phyloP scores from a whole-genome alignment of 179 eudicot genomes.

The Drosera spatulata region DNA sequence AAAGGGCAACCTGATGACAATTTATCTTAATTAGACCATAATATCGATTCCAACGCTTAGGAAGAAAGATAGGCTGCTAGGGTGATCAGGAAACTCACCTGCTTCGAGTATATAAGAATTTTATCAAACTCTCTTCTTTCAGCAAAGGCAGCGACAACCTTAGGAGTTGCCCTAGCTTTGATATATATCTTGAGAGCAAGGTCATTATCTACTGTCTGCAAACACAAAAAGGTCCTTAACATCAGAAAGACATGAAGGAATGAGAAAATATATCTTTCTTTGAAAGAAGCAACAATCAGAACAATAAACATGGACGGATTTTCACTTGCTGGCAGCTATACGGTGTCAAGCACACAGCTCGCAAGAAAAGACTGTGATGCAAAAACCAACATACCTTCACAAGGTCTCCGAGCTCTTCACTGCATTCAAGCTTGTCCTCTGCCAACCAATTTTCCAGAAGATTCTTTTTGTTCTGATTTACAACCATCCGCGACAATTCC shows the following conservation, averaged over 20 bases:
- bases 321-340: not conserved
- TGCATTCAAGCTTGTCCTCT: constrained; percentile 96
- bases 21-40: too few relatives aligned
- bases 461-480: constrained; percentile 95
- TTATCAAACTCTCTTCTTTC: constrained; percentile 97
- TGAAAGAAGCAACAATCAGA: constrained; percentile 1
- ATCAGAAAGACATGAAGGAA: not conserved
- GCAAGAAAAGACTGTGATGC: not conserved
- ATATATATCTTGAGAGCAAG: constrained; percentile 60
- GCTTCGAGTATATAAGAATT: constrained; percentile 93
- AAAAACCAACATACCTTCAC: constrained; percentile 56
- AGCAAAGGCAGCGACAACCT: constrained; percentile 98
- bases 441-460: constrained; percentile 98
- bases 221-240: constrained; percentile 3
- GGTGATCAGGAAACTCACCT: constrained; percentile 27
- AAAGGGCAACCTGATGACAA: not conserved
- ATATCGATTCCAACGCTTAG: too few relatives aligned
- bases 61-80: too few relatives aligned
- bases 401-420: constrained; percentile 99
- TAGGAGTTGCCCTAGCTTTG: constrained; percentile 97
- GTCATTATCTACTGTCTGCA: constrained; percentile 97
- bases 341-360: not conserved
- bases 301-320: not conserved
- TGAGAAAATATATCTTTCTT: not conserved
- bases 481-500: constrained; percentile 90